A percentile compares a stretch with the other conserved stretches of the same genome.
phyloP scores from a whole-genome alignment of 2,329 filamentous ascomycete genomes.

The Neopestalotiopsis sp. region DNA sequence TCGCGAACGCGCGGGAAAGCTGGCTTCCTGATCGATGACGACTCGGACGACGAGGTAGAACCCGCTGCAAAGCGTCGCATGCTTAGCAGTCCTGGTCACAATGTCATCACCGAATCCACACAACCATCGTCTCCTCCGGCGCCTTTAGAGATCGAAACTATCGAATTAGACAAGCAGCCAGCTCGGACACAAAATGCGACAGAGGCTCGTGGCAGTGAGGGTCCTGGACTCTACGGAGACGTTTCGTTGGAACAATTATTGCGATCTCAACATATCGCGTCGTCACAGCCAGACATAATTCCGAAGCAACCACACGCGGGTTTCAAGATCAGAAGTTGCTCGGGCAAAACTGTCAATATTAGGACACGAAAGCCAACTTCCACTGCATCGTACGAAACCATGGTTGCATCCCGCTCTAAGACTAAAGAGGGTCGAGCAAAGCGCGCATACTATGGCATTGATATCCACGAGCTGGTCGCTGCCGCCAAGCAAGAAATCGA shows the following conservation, averaged over 20 bases:
- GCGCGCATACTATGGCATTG: conserved; percentile 87
- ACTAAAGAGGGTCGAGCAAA: conserved; percentile 71
- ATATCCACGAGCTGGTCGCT: conserved; percentile 84
- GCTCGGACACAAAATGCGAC: not conserved
- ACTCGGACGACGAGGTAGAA: conserved; percentile 43
- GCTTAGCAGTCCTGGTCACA: conserved; percentile 37
- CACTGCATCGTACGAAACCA: conserved; percentile 64
- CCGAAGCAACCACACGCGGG: conserved; percentile 26
- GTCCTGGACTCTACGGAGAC: not conserved
- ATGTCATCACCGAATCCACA: conserved; percentile 23
- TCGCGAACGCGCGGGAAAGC: conserved; percentile 41
- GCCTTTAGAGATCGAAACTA: conserved; percentile 19
- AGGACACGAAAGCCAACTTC: conserved; percentile 54
- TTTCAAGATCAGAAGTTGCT: conserved; percentile 57
- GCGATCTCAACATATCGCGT: conserved; percentile 23
- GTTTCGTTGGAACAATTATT: conserved; percentile 27
- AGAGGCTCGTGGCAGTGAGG: not conserved
- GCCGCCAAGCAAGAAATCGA: conserved; percentile 67
- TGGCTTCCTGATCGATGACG: conserved; percentile 50
- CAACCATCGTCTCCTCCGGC: conserved; percentile 30
- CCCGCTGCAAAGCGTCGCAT: conserved; percentile 50
- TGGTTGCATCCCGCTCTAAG: conserved; percentile 71
- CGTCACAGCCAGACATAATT: conserved; percentile 28
- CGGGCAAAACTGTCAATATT: conserved; percentile 62
- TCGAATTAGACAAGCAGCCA: conserved; percentile 9